Base-by-base conservation (phyloP, 768 basidiomycete genomes). In the Coprinopsis strossmayeri region DNA sequence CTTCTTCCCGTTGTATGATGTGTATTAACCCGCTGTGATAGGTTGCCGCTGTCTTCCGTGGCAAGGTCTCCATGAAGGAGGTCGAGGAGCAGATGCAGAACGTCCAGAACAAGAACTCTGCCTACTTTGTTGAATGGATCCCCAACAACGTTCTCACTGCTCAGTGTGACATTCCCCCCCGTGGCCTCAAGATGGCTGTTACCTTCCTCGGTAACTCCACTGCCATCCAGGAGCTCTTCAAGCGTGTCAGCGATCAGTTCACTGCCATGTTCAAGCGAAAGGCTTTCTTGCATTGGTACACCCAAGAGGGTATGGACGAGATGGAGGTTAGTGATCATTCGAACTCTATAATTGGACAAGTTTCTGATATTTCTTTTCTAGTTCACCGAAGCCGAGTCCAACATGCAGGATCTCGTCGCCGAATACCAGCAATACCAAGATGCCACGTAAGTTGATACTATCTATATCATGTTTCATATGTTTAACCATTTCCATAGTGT, bases 51-150 rank as follows among this genome's bases (percentile, higher is more conserved):
- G 84, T 93, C 59, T 99, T 96, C 92, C 92, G 96, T 69, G 96
- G 96, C 58, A 94, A 94, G 69, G 93, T 98, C 48, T 91, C 93
- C n/a, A 97, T 98, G 94, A 95, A 95, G 71, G 96, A 99, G 65
- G 91, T 99, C 49, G 96, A 99, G 70, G 96, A 98, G 64, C 91
- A 95, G 62, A 97, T 98, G 92, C 87, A 93, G 69, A 88, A 85
- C 58, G 92, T 98, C 27, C 89, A 94, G 71, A 91, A 80, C 79
- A 96, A 95, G 81, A 96, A 97, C 77, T 88, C 91, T 27, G 86
- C 91, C 3, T 94, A 96, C 77, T 98, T 97, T 60, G 94, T 97
- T 57, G 94, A 99, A 69, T 99, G 96, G 96, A 98, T 99, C 57
- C 96, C 96, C 60, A 96, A 96, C 83, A 98, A 98, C 61, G 90